These are phyloP conservation scores for Flammula alnicola DNA, from an alignment of 1,284 basidiomycete species.

Conservation along the genomic window DNA sequence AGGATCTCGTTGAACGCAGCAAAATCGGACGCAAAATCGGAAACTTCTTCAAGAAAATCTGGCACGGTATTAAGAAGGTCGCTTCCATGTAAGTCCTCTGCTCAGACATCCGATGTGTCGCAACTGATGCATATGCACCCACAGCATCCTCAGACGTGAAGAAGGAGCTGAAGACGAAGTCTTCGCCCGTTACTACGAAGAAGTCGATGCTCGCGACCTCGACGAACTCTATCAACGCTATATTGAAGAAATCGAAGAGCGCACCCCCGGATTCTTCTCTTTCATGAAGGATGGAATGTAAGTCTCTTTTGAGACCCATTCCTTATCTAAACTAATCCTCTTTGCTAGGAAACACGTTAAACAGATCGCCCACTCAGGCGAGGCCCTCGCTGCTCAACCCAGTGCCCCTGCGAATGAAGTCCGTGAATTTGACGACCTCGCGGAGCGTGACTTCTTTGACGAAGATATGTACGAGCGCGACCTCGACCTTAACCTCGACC, in stretches of 20 bases:
- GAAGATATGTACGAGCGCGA: conserved; percentile 4
- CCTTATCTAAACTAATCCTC: no score
- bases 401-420: background rate
- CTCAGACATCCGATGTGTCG: no score
- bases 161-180: background rate
- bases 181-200: conserved; percentile 3
- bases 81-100: no score
- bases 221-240: conserved; percentile 9
- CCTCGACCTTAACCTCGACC: background rate
- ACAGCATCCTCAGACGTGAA: no score
- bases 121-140: no score
- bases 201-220: conserved; percentile 6
- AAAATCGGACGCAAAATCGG: no score
- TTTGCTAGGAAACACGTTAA: conserved; percentile 3
- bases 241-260: conserved; percentile 1
- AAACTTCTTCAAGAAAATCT: background rate
- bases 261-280: conserved; percentile 5
- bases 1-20: background rate
- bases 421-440: background rate
- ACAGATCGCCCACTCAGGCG: conserved; percentile 1
- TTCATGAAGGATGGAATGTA: conserved; percentile 13
- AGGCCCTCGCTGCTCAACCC: background rate
- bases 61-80: no score
- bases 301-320: background rate
- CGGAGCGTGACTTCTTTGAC: background rate